phyloP scores from a whole-genome alignment of 495 filamentous ascomycete species.

The Podospora sp. region DNA sequence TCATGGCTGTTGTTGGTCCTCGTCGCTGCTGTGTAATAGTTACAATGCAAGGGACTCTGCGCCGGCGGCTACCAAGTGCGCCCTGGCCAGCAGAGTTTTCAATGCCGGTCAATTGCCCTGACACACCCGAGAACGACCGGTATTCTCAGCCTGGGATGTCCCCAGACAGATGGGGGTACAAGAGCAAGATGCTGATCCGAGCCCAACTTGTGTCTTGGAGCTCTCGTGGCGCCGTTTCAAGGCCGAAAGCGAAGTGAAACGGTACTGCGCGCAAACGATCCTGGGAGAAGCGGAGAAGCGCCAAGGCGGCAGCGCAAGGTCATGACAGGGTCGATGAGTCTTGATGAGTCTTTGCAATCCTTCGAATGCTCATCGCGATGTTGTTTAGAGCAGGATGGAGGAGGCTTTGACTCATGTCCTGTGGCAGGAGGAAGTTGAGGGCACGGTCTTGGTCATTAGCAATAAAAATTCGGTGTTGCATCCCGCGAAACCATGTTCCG shows the following conservation, averaged over 20 bases:
- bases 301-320: constrained; percentile 1
- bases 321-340: constrained; percentile 12
- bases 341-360: background rate
- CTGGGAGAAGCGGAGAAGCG: background rate
- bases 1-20: background rate
- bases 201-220: background rate
- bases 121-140: background rate
- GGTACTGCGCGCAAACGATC: background rate
- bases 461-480: constrained; percentile 12
- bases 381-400: constrained; percentile 7
- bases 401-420: constrained; percentile 13
- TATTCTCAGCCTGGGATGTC: background rate
- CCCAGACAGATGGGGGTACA: background rate
- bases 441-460: constrained; percentile 12
- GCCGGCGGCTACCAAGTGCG: background rate
- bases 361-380: background rate
- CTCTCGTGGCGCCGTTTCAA: background rate
- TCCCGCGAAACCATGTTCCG: background rate
- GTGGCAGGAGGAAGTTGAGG: background rate
- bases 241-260: background rate
- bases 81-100: background rate
- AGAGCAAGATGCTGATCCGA: background rate
- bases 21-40: background rate
- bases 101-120: background rate
- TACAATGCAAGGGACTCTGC: background rate